phyloP scores from a whole-genome alignment of 495 filamentous ascomycete species.

The Penicillium chermesinum region DNA sequence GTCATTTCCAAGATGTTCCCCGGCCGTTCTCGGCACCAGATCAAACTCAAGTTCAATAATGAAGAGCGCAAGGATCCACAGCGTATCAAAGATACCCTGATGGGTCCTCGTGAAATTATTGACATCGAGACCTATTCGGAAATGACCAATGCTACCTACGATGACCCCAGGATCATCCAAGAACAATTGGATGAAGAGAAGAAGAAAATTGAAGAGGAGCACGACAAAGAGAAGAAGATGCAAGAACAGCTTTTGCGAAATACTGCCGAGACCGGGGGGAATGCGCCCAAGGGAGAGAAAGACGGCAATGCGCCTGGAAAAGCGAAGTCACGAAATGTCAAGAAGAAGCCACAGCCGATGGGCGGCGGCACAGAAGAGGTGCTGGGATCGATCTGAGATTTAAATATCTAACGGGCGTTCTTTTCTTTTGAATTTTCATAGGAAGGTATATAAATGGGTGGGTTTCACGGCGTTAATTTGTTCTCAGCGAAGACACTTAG shows the following conservation, averaged over 20 bases:
- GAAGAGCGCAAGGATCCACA: constrained; percentile 76
- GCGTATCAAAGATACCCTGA: constrained; percentile 63
- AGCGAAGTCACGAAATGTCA: constrained; percentile 35
- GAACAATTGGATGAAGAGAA: constrained; percentile 69
- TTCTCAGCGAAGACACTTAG: background rate
- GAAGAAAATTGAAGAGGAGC: constrained; percentile 58
- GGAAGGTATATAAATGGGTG: background rate
- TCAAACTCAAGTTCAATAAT: constrained; percentile 89
- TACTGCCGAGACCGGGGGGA: constrained; percentile 28
- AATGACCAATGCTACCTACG: constrained; percentile 52
- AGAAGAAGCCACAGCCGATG: constrained; percentile 29
- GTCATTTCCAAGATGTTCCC: constrained; percentile 82
- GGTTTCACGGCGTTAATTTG: constrained; percentile 12
- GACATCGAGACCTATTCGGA: constrained; percentile 64
- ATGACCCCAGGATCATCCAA: constrained; percentile 50
- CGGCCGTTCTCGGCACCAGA: constrained; percentile 64
- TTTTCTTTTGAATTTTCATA: background rate
- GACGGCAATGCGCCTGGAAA: constrained; percentile 29
- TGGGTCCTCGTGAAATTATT: constrained; percentile 53
- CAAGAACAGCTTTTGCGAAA: constrained; percentile 49
- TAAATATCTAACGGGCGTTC: background rate
- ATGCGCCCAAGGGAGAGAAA: constrained; percentile 33
- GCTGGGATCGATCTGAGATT: constrained; percentile 28
- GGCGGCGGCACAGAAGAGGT: constrained; percentile 41
- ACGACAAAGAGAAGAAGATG: constrained; percentile 53